phyloP scores from a whole-genome alignment of 805 yeast genomes.

The Cyberlindnera sargentensis region DNA sequence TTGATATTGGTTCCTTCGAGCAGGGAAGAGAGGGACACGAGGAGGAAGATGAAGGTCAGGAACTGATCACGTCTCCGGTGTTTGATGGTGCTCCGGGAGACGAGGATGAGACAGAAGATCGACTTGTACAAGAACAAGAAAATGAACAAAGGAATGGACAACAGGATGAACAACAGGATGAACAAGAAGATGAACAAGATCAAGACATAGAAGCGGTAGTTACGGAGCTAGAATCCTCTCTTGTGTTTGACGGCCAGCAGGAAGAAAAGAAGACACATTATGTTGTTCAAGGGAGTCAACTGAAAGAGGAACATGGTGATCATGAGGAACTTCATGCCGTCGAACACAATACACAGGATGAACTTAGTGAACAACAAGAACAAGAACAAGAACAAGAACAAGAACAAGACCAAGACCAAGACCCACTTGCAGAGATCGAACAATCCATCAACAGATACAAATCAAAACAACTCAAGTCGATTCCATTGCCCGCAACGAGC shows the following conservation, averaged over 20 bases:
- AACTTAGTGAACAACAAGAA: constrained; percentile 1
- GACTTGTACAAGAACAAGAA: too few species aligned
- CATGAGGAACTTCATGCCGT: not conserved
- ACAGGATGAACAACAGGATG: not conserved
- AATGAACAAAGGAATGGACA: too few species aligned
- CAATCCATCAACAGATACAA: constrained; percentile 1
- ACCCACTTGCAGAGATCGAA: not conserved
- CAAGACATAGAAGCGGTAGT: too few species aligned
- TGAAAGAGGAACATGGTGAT: not conserved
- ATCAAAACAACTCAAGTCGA: not conserved
- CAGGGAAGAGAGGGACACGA: not conserved
- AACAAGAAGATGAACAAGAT: not conserved
- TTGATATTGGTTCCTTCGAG: not conserved
- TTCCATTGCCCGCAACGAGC: constrained; percentile 1
- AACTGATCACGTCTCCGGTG: too few species aligned
- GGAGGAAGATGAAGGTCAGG: not conserved
- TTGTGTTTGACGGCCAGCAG: not conserved
- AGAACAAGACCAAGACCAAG: not conserved
- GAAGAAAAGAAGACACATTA: not conserved
- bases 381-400: constrained; percentile 1
- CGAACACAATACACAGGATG: not conserved
- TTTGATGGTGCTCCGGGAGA: not conserved
- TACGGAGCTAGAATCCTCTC: too few species aligned
- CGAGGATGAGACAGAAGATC: not conserved
- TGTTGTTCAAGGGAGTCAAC: too few species aligned